Conservation (phyloP, 2,329 filamentous ascomycete species). For the Aspergillus brasiliensis region DNA sequence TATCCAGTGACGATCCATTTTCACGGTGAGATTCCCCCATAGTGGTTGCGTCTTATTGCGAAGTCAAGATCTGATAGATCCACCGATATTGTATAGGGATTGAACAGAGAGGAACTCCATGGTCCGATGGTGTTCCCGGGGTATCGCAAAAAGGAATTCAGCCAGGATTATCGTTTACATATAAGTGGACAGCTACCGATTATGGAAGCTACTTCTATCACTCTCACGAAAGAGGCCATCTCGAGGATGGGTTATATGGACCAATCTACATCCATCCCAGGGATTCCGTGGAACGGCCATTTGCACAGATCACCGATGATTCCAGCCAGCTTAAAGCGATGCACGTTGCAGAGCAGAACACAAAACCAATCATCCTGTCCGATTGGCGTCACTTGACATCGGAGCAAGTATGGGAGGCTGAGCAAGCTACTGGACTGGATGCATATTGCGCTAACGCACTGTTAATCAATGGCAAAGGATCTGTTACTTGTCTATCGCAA, state of each 20-base stretch:
- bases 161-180: slow-evolving; percentile 51
- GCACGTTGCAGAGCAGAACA: slow-evolving; percentile 49
- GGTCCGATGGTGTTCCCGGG: slow-evolving; percentile 61
- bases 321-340: slow-evolving; percentile 45
- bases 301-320: slow-evolving; percentile 50
- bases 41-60: neutral
- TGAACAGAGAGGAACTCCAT: slow-evolving; percentile 54
- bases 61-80: neutral
- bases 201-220: slow-evolving; percentile 64
- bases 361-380: slow-evolving; percentile 53
- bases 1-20: slow-evolving; percentile 30
- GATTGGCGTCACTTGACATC: slow-evolving; percentile 60
- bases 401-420: slow-evolving; percentile 36
- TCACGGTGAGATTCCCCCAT: slow-evolving; percentile 28
- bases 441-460: slow-evolving; percentile 61
- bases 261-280: slow-evolving; percentile 53
- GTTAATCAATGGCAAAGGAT: slow-evolving; percentile 62
- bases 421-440: slow-evolving; percentile 33
- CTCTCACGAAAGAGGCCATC: slow-evolving; percentile 55
- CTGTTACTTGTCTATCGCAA: slow-evolving; percentile 51
- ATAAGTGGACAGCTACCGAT: slow-evolving; percentile 56
- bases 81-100: slow-evolving; percentile 31
- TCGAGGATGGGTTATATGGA: slow-evolving; percentile 62
- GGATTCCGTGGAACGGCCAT: slow-evolving; percentile 47
- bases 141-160: slow-evolving; percentile 55